Evolutionary conservation across 169 alveolate species (phyloP).

Genomic region (Eimeria falciformis): DNA sequence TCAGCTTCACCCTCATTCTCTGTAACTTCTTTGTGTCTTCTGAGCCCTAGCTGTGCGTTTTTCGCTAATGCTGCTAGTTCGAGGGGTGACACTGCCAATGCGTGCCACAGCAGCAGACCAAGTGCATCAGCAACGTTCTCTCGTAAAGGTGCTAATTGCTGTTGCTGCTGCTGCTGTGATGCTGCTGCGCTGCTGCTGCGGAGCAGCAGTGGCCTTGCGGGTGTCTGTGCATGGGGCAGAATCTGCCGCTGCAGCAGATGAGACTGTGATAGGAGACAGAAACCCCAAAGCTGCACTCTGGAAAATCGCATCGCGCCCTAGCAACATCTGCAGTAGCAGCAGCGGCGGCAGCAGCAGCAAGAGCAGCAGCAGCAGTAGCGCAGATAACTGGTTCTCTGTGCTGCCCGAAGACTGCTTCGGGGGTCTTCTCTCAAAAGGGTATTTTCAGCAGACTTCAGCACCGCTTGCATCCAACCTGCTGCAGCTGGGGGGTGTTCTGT

Average conservation of each 20-base stretch:
- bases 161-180: neutral
- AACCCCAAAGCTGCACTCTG: neutral
- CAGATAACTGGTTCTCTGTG: neutral
- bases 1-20: neutral
- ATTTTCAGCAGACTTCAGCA: neutral
- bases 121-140: neutral
- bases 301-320: neutral
- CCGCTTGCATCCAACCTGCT: neutral
- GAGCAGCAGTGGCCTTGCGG: neutral
- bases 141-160: neutral
- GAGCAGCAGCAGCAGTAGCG: neutral
- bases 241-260: neutral
- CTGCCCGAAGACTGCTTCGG: neutral
- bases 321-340: neutral
- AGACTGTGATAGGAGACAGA: neutral
- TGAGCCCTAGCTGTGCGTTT: neutral
- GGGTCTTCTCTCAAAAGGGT: neutral
- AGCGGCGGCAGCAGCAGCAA: neutral
- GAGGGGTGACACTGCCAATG: neutral
- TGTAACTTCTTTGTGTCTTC: neutral
- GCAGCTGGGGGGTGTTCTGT: too few relatives aligned
- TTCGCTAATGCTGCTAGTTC: neutral
- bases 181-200: slow-evolving; percentile 16
- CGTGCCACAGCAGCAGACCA: neutral
- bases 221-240: neutral